phyloP scores from a whole-genome alignment of 2,329 filamentous ascomycete genomes.

The Westerdykella ornata region DNA sequence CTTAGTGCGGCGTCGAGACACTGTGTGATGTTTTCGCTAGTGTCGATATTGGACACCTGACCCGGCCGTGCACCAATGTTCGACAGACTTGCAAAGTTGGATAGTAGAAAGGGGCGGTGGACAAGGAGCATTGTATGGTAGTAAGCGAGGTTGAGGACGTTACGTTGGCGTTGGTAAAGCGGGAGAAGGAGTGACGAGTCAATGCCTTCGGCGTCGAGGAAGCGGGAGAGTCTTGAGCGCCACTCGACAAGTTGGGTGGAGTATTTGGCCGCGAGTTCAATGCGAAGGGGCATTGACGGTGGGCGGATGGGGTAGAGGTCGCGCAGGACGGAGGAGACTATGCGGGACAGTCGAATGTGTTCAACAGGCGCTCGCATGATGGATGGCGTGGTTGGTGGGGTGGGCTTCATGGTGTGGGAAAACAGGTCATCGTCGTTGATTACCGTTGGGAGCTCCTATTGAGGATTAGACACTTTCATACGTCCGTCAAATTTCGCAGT shows the following conservation, averaged over 20 bases:
- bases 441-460: conserved; percentile 33
- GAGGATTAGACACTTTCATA: conserved; percentile 9
- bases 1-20: conserved; percentile 46
- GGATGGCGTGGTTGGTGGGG: conserved; percentile 27
- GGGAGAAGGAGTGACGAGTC: conserved; percentile 43
- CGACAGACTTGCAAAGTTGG: conserved; percentile 35
- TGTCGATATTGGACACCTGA: conserved; percentile 16
- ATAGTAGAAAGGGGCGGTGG: conserved; percentile 50
- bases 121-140: conserved; percentile 52
- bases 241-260: conserved; percentile 41
- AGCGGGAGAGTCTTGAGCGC: conserved; percentile 42
- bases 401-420: conserved; percentile 21
- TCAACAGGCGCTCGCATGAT: conserved; percentile 44
- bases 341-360: conserved; percentile 41
- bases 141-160: conserved; percentile 49
- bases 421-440: conserved; percentile 32
- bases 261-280: conserved; percentile 39
- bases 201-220: conserved; percentile 41
- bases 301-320: conserved; percentile 42
- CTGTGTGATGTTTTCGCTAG: conserved; percentile 34
- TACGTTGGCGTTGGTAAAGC: conserved; percentile 49
- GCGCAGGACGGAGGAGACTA: conserved; percentile 41
- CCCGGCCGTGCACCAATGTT: conserved; percentile 14
- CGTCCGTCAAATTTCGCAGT: neutral
- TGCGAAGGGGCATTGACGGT: conserved; percentile 25